phyloP scores from a whole-genome alignment of 2,329 filamentous ascomycete genomes.

The Fusarium brachygibbosum region DNA sequence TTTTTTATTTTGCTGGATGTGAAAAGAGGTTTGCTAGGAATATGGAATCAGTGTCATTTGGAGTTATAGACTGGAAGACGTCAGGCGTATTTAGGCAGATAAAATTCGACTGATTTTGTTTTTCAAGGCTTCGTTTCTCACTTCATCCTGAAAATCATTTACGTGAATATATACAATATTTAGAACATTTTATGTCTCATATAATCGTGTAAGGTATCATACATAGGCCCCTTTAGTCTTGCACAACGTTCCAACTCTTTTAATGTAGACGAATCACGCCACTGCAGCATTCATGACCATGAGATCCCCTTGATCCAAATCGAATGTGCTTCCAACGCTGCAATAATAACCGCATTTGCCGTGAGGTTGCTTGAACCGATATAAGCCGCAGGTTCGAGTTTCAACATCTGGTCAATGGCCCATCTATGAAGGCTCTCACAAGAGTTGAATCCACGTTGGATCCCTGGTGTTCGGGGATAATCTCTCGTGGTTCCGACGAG shows the following conservation, averaged over 20 bases:
- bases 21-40: not conserved
- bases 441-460: not conserved
- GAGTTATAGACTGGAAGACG: not conserved
- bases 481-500: not conserved
- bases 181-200: constrained; percentile 15
- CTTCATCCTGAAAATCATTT: not conserved
- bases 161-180: constrained; percentile 10
- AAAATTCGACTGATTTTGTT: not conserved
- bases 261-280: not conserved
- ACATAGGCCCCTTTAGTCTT: not conserved
- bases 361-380: not conserved
- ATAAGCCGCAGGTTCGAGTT: not conserved
- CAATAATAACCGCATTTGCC: not conserved
- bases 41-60: not conserved
- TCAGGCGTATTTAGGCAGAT: constrained; percentile 5
- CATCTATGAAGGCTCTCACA: not conserved
- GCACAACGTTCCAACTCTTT: not conserved
- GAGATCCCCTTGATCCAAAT: not conserved
- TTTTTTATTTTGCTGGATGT: not conserved
- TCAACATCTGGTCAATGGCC: not conserved
- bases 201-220: constrained; percentile 29
- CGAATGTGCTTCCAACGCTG: not conserved
- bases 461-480: not conserved
- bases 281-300: not conserved
- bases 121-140: not conserved